Evolutionary conservation across 129 eudicot genomes (phyloP), one percentile per base, ranked within the genome.

Genomic region (Centrapalus pauciflorus): DNA sequence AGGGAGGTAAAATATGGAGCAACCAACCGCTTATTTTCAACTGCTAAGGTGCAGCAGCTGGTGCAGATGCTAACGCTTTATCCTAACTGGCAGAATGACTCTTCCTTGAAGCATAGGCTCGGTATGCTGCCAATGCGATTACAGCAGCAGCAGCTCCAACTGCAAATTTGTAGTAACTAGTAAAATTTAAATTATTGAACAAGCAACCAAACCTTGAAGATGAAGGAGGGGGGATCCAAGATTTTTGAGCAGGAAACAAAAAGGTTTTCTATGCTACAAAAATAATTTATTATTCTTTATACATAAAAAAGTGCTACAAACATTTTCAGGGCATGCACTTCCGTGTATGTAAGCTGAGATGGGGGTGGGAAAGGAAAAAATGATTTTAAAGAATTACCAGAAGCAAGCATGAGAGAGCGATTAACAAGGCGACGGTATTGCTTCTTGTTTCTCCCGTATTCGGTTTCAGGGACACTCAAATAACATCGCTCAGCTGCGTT

Each of bases 71-170:
- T 62, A 40, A 20, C 27, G 67, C 59, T 76, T 17, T 73, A 67
- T 43, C 67, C 81, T 85, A 88, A 68, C 72, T 73, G 71, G 85
- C 34, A 48, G 95, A 83, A 72, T 69, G 67, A 40, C 78, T 89
- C 85, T 85, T 90, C 76, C 91, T 79, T 61, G 79, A 65, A 72
- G 95, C 83, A 71, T 84, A 90, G 23, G 82, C 75, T 52, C 85
- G 89, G 70, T 86, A 90, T 14, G 92, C 95, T 27, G 89, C 92
- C 77, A 90, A 70, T 43, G 82, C 91, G 66, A 90, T 74, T 37
- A 86, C 85, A 1, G 91, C 77, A 16, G 83, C 83, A 70, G 95
- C 97, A 57, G 92, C 85, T 55, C 89, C 91, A 48, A 87, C 97
- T 87, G 95, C 82, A 84, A 72, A 64, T 41, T 55, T 27, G n/a